These are phyloP conservation scores for Neonectria ditissima DNA, from an alignment of 2,329 filamentous ascomycete species.

Conservation along the genomic window DNA sequence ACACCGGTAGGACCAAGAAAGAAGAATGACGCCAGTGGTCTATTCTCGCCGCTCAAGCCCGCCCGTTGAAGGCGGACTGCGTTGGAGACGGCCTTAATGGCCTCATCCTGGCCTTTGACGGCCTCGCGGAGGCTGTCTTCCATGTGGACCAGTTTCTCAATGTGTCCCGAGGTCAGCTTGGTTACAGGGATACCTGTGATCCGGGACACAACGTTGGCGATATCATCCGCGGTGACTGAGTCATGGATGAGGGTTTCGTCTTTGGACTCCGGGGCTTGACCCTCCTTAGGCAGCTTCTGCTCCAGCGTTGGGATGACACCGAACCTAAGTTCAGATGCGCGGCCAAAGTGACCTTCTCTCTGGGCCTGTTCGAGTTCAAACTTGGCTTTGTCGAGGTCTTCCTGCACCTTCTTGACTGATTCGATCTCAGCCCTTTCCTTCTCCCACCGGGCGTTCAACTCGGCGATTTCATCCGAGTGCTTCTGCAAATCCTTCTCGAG, in stretches of 20 bases:
- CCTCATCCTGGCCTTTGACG: constrained; percentile 94
- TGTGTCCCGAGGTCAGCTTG: constrained; percentile 92
- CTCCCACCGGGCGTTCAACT: constrained; percentile 87
- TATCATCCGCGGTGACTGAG: constrained; percentile 94
- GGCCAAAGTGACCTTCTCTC: constrained; percentile 86
- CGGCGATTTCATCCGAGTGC: constrained; percentile 81
- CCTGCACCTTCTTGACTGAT: constrained; percentile 86
- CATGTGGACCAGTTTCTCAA: constrained; percentile 96
- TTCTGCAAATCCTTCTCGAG: constrained; percentile 81
- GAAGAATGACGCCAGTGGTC: constrained; percentile 95
- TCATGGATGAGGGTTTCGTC: constrained; percentile 83
- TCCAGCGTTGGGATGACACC: constrained; percentile 87
- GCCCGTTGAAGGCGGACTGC: constrained; percentile 95
- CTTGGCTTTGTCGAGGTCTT: constrained; percentile 86
- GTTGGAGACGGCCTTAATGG: constrained; percentile 88
- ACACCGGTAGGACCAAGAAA: constrained; percentile 97
- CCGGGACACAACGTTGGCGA: constrained; percentile 89
- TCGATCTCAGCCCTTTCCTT: constrained; percentile 89
- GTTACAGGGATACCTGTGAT: constrained; percentile 93
- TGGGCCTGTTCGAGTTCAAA: constrained; percentile 90
- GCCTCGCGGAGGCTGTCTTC: constrained; percentile 87
- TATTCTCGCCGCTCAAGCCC: constrained; percentile 89
- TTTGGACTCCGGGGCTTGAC: constrained; percentile 55
- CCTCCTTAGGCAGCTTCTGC: constrained; percentile 81
- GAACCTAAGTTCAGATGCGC: constrained; percentile 91